These are phyloP conservation scores for Dioscorea dumetorum DNA, from an alignment of 106 monocot genomes.

Conservation along the genomic window DNA sequence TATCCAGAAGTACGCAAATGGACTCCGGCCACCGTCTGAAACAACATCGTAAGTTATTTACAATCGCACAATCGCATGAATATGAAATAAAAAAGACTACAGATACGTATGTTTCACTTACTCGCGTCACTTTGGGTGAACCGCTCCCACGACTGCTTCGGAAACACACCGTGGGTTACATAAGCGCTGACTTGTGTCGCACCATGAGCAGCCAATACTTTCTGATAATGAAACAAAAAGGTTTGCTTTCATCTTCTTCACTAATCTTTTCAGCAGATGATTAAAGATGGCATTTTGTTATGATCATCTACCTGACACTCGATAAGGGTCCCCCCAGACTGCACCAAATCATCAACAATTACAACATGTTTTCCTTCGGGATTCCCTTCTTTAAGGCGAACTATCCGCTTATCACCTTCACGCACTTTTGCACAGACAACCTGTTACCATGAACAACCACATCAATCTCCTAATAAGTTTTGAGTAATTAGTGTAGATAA, in stretches of 20 bases:
- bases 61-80: too few relatives aligned
- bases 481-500: neutral
- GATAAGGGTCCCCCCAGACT: conserved; percentile 88
- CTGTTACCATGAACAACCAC: conserved; percentile 20
- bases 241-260: neutral
- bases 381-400: conserved; percentile 80
- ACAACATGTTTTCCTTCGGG: conserved; percentile 85
- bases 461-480: neutral
- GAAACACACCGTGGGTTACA: conserved; percentile 94
- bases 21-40: conserved; percentile 25
- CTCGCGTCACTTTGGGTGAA: conserved; percentile 33
- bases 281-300: too few relatives aligned
- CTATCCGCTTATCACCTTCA: conserved; percentile 92
- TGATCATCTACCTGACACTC: conserved; percentile 70
- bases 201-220: conserved; percentile 77
- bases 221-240: conserved; percentile 25
- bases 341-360: conserved; percentile 95
- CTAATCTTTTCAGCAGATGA: too few relatives aligned
- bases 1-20: conserved; percentile 78
- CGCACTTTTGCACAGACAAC: conserved; percentile 85
- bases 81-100: conserved; percentile 10
- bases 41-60: neutral
- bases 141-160: conserved; percentile 69
- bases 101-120: neutral
- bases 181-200: conserved; percentile 93